Conservation (phyloP, 2,329 filamentous ascomycete genomes). For the Zymoseptoria brevis region DNA sequence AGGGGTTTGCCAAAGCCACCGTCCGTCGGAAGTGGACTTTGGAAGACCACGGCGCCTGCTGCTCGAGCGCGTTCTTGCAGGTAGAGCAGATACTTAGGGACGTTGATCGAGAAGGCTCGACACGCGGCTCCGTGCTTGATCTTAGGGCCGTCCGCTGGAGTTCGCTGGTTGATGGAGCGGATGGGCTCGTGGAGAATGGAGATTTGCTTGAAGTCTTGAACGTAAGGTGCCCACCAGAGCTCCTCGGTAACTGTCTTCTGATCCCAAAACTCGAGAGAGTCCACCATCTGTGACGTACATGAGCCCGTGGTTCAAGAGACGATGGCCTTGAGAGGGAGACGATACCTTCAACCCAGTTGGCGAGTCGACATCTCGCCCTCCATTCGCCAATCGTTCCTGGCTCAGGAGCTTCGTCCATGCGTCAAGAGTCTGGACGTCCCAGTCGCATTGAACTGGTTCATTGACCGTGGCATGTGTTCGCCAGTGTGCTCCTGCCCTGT, state of each 20-base stretch:
- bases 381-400: slow-evolving; percentile 20
- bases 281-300: slow-evolving; percentile 12
- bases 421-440: slow-evolving; percentile 39
- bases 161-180: slow-evolving; percentile 14
- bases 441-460: slow-evolving; percentile 30
- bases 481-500: slow-evolving; percentile 44
- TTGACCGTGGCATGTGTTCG: slow-evolving; percentile 33
- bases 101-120: slow-evolving; percentile 32
- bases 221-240: slow-evolving; percentile 34
- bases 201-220: slow-evolving; percentile 27
- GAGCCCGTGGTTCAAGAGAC: not conserved
- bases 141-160: slow-evolving; percentile 15
- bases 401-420: slow-evolving; percentile 32
- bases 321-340: not conserved
- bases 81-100: slow-evolving; percentile 31
- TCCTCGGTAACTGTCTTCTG: slow-evolving; percentile 13
- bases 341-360: slow-evolving; percentile 21
- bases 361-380: not conserved
- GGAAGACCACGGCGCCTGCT: slow-evolving; percentile 25
- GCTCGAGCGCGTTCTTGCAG: slow-evolving; percentile 26
- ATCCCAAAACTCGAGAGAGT: slow-evolving; percentile 27
- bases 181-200: slow-evolving; percentile 14
- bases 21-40: slow-evolving; percentile 23
- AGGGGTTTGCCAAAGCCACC: slow-evolving; percentile 26
- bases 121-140: slow-evolving; percentile 26